Evolutionary conservation across 495 filamentous ascomycete genomes (phyloP).

Genomic region (Lasiosphaeria ovina): DNA sequence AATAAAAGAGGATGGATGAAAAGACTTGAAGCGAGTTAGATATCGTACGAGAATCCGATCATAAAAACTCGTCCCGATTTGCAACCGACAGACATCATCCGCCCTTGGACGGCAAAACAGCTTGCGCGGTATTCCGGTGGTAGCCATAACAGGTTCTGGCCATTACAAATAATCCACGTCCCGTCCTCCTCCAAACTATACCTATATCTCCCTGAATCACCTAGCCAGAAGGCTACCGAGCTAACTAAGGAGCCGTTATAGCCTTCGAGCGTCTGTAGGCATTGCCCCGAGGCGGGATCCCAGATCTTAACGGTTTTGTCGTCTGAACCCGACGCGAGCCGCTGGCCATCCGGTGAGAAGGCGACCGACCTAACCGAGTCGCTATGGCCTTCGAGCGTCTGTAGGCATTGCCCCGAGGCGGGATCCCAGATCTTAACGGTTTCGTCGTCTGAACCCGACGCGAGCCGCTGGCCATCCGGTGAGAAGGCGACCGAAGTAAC

Average conservation of each 20-base stretch:
- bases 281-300: background rate
- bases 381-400: constrained; percentile 1
- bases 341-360: constrained; percentile 4
- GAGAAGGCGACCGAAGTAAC: constrained; percentile 11
- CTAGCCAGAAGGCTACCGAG: background rate
- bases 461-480: constrained; percentile 7
- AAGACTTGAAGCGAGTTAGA: constrained; percentile 3
- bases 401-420: background rate
- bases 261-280: no score
- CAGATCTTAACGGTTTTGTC: no score
- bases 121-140: constrained; percentile 26
- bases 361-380: background rate
- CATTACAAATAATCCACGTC: constrained; percentile 25
- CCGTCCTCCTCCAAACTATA: constrained; percentile 10
- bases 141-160: constrained; percentile 25
- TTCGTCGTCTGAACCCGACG: background rate
- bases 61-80: constrained; percentile 16
- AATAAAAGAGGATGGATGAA: constrained; percentile 1
- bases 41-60: constrained; percentile 7
- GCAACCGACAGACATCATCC: constrained; percentile 15
- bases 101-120: constrained; percentile 13
- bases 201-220: constrained; percentile 3
- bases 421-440: constrained; percentile 5
- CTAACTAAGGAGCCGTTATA: background rate
- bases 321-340: background rate